phyloP scores from a whole-genome alignment of 257 asterid species.

The Eustoma russellianum region DNA sequence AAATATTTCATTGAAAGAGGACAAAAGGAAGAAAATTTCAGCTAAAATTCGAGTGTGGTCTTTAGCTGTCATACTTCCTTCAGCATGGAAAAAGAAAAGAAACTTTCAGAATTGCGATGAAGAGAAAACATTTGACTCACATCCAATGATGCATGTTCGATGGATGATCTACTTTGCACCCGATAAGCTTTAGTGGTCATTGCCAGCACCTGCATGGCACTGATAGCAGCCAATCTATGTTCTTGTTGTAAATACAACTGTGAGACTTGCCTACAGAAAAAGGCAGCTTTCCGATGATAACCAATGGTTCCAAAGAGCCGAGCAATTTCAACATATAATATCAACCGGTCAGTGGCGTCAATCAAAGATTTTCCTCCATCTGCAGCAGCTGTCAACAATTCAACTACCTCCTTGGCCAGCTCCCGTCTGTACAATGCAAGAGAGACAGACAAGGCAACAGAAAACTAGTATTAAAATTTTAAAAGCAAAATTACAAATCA shows the following conservation, averaged over 20 bases:
- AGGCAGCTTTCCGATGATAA: constrained; percentile 95
- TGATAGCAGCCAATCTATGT: constrained; percentile 83
- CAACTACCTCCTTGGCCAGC: constrained; percentile 90
- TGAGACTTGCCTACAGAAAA: constrained; percentile 97
- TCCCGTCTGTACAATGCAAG: constrained; percentile 50
- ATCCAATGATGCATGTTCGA: constrained; percentile 33
- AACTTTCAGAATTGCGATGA: not conserved
- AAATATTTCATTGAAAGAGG: too few species aligned
- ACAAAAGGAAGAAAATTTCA: not conserved
- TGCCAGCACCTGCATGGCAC: constrained; percentile 98
- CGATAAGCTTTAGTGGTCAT: constrained; percentile 97
- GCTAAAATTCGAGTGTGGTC: not conserved
- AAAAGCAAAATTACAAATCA: not conserved
- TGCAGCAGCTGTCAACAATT: constrained; percentile 87
- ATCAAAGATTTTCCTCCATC: constrained; percentile 94
- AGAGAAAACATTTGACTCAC: constrained; percentile 35
- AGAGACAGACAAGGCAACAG: not conserved
- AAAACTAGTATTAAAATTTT: not conserved
- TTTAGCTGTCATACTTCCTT: not conserved
- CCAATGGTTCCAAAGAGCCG: constrained; percentile 92
- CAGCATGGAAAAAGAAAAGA: not conserved
- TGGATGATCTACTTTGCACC: constrained; percentile 87
- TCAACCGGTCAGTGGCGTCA: constrained; percentile 92
- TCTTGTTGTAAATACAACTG: constrained; percentile 97
- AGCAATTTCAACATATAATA: constrained; percentile 83